These are phyloP conservation scores for Ascochyta rabiei DNA, from an alignment of 2,329 filamentous ascomycete genomes.

Conservation along the genomic window DNA sequence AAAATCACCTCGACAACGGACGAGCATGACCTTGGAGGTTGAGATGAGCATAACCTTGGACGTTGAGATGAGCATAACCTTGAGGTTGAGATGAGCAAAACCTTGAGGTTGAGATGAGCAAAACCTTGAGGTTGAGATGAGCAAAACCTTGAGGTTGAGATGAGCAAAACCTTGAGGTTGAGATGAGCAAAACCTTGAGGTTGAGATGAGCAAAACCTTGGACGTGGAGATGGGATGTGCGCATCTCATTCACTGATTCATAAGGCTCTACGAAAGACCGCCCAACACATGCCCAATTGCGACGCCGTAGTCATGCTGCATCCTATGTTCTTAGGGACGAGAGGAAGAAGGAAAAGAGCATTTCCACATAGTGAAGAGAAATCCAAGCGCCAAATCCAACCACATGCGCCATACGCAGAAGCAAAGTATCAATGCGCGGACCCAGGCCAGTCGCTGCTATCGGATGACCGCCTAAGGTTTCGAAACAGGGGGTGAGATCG, in stretches of 20 bases:
- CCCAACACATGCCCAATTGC: constrained; percentile 7
- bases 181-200: too few species aligned
- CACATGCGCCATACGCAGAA: neutral
- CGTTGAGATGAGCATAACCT: constrained; percentile 8
- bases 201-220: too few species aligned
- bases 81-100: neutral
- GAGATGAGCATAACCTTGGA: constrained; percentile 9
- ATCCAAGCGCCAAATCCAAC: neutral
- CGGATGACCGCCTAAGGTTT: constrained; percentile 1
- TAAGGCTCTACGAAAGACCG: neutral
- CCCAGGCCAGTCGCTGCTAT: neutral
- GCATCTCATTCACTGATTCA: constrained; percentile 1
- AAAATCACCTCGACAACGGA: neutral
- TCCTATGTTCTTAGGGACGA: constrained; percentile 7
- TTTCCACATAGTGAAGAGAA: neutral
- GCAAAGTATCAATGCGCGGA: neutral
- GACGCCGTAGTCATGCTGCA: constrained; percentile 14
- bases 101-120: too few species aligned
- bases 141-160: too few species aligned
- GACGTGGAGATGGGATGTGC: neutral
- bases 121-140: constrained; percentile 3
- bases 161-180: constrained; percentile 7
- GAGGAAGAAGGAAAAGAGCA: constrained; percentile 1
- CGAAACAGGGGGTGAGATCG: neutral
- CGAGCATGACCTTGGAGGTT: constrained; percentile 8